Percentiles rank a stretch among this genome's conserved stretches.
Evolutionary conservation across 805 yeast genomes (phyloP).

Genomic region (Starmerella vitae): DNA sequence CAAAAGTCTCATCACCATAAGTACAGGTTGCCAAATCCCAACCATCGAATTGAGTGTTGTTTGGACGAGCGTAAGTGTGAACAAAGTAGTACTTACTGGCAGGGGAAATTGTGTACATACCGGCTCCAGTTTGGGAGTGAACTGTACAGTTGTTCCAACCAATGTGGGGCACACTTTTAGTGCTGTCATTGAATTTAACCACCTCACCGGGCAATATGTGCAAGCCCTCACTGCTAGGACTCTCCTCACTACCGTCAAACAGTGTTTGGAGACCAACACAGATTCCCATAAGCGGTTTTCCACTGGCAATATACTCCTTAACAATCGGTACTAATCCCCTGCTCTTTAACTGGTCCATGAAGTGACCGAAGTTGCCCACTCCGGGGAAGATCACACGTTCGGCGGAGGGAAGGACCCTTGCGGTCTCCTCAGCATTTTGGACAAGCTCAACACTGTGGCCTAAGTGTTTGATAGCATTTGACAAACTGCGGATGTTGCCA

Average conservation of each 20-base stretch:
- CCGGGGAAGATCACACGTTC: slow-evolving; percentile 73
- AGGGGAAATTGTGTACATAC: slow-evolving; percentile 52
- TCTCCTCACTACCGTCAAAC: slow-evolving; percentile 62
- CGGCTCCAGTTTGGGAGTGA: slow-evolving; percentile 15
- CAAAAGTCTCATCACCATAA: slow-evolving; percentile 66
- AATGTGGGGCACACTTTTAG: slow-evolving; percentile 85
- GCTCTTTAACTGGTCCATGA: slow-evolving; percentile 52
- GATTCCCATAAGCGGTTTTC: slow-evolving; percentile 86
- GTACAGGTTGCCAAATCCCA: slow-evolving; percentile 65
- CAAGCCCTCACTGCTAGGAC: slow-evolving; percentile 48
- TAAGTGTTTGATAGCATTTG: slow-evolving; percentile 67
- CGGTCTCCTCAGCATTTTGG: slow-evolving; percentile 19
- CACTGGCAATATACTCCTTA: slow-evolving; percentile 51
- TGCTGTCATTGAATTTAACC: slow-evolving; percentile 43
- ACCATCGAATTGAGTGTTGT: slow-evolving; percentile 21
- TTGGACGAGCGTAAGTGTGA: slow-evolving; percentile 48
- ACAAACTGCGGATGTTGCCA: slow-evolving; percentile 81
- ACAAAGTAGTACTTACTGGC: slow-evolving; percentile 77
- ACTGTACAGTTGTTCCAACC: slow-evolving; percentile 66
- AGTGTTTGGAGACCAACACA: slow-evolving; percentile 93
- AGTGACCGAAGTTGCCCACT: slow-evolving; percentile 94
- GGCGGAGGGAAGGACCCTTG: slow-evolving; percentile 31
- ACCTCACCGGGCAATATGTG: slow-evolving; percentile 42
- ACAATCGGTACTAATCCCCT: slow-evolving; percentile 57
- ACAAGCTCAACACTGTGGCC: slow-evolving; percentile 43